Conservation (phyloP, 1,284 basidiomycete species). For the Leucoagaricus sp. region DNA sequence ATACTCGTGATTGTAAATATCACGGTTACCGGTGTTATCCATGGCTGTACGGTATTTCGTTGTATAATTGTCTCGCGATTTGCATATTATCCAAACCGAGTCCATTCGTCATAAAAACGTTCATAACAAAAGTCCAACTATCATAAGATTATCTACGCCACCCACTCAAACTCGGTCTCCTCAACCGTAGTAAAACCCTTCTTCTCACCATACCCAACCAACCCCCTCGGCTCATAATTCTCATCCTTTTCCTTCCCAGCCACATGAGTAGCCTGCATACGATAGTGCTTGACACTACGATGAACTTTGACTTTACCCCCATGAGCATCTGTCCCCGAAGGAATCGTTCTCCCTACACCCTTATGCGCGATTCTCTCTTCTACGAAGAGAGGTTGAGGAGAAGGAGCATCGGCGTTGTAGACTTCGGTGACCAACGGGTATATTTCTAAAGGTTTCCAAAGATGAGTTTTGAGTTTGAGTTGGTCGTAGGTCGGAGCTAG, state of each 20-base stretch:
- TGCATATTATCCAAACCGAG: no score
- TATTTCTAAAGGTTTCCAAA: conserved; percentile 13
- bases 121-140: no score
- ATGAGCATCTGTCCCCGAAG: conserved; percentile 5
- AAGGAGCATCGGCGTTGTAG: conserved; percentile 8
- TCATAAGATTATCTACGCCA: no score
- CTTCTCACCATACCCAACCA: not conserved
- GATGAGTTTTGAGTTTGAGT: conserved; percentile 27
- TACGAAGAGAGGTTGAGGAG: not conserved
- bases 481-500: conserved; percentile 46
- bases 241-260: conserved; percentile 5
- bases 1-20: no score
- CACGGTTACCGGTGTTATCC: no score
- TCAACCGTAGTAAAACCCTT: not conserved
- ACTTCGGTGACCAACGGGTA: conserved; percentile 1
- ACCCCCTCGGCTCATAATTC: not conserved
- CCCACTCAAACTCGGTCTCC: not conserved
- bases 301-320: conserved; percentile 21
- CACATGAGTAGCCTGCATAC: conserved; percentile 15
- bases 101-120: no score
- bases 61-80: no score
- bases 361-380: conserved; percentile 13
- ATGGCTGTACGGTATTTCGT: no score
- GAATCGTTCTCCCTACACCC: conserved; percentile 19
- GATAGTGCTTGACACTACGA: conserved; percentile 19